Base-by-base conservation (phyloP, 805 yeast genomes). In the Yarrowia deformans region DNA sequence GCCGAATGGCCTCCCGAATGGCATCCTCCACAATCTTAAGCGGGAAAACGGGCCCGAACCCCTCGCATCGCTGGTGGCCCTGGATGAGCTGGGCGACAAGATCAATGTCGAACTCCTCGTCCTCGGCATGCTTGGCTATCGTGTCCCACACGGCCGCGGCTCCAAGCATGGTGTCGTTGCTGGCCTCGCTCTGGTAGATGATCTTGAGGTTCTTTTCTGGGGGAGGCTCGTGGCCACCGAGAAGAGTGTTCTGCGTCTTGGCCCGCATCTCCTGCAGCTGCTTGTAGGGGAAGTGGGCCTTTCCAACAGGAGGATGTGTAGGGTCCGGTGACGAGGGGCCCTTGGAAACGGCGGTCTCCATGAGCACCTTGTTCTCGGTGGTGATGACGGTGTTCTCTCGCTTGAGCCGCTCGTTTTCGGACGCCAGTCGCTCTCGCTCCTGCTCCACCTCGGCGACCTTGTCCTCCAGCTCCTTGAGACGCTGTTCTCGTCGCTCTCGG, bases 91-190 rank as follows among this genome's bases (percentile, higher is more conserved):
- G 32, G 1, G 60, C 60, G 1, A 66, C 69, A 2, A 52, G 52
- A n/a, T 66, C 69, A 19, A 90, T 74, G 9, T 83, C 83, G 29
- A 71, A 67, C 39, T 64, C 63, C 16, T 72, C 71, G 35, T 72
- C 70, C 29, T 49, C 70, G n/a, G 81, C 78, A 50, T 81, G 82
- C 69, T 82, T 85, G 72, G 83, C 79, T 58, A 92, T 77, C 75
- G 89, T 89, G 76, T 91, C 94, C 97, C 97, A 92, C 1, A 90
- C 88, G 1, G 94, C 95, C 19, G 90, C 87, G 0, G 90, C 81
- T 0, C 93, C 91, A 70, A 91, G 79, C 52, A 90, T 81, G 73
- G 84, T 83, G 39, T 79, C 77, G 1, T 85, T 84, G 13, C 79
- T 54, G 9, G 69, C 80, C 49, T 56, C 23, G 35, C 70, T 71